Percentiles rank a stretch among this genome's conserved stretches.
Conservation (phyloP, 805 yeast genomes). For the Candida ficus region DNA sequence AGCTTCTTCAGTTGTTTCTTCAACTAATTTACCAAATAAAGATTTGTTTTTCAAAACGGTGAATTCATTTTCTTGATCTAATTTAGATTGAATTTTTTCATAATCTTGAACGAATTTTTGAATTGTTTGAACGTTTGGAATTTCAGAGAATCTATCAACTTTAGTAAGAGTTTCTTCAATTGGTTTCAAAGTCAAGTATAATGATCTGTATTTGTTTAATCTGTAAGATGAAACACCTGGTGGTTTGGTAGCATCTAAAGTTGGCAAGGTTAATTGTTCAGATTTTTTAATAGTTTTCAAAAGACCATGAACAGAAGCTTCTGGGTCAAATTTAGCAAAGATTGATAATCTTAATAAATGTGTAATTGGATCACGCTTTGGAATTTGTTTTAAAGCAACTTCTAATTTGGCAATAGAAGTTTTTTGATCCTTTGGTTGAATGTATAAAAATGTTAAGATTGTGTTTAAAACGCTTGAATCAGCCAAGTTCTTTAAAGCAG, state of each 20-base stretch:
- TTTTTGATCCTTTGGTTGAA: conserved; percentile 19
- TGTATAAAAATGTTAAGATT: conserved; percentile 18
- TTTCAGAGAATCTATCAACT: neutral
- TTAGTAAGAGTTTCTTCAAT: conserved; percentile 14
- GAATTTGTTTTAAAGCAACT: conserved; percentile 12
- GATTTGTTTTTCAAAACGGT: conserved; percentile 11
- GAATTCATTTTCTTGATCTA: conserved; percentile 6
- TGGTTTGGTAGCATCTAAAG: conserved; percentile 6
- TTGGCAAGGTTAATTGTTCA: conserved; percentile 7
- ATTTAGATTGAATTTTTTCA: conserved; percentile 8
- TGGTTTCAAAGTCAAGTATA: conserved; percentile 22
- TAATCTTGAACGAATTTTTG: conserved; percentile 8
- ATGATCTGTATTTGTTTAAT: conserved; percentile 13
- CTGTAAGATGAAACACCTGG: conserved; percentile 10
- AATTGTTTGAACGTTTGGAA: neutral
- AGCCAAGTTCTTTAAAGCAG: conserved; percentile 6
- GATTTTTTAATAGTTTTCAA: conserved; percentile 3
- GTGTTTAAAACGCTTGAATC: conserved; percentile 16
- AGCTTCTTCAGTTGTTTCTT: neutral
- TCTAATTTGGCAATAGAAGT: conserved; percentile 12
- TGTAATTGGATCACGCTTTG: conserved; percentile 10
- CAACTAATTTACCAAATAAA: conserved; percentile 4
- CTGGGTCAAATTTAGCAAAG: conserved; percentile 9
- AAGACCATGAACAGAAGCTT: conserved; percentile 9
- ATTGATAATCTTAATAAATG: conserved; percentile 16